These are phyloP conservation scores for Wallacemonas collosoma DNA, from an alignment of 208 protist species.

Conservation along the genomic window DNA sequence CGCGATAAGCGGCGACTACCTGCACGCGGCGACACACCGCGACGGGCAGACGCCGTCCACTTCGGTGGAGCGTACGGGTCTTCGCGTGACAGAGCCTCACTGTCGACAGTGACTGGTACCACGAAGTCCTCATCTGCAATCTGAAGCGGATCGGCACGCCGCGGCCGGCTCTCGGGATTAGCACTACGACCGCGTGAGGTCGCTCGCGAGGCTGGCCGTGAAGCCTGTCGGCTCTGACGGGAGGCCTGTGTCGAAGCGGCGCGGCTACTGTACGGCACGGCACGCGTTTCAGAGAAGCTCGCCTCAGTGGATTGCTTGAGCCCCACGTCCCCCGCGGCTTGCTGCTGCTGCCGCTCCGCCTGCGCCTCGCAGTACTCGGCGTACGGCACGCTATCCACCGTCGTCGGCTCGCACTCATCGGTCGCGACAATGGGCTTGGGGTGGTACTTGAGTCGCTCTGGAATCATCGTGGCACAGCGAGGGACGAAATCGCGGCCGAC, in stretches of 20 bases:
- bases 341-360: constrained; percentile 24
- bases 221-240: background rate
- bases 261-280: background rate
- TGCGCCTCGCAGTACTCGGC: constrained; percentile 12
- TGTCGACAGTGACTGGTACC: constrained; percentile 11
- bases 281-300: background rate
- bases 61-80: constrained; percentile 13
- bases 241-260: background rate
- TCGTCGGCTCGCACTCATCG: constrained; percentile 15
- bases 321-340: constrained; percentile 11
- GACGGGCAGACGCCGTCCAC: constrained; percentile 18
- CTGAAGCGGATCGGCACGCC: constrained; percentile 4
- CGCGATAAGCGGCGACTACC: background rate
- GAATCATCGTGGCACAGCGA: constrained; percentile 48
- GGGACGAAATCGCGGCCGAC: constrained; percentile 22
- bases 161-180: background rate
- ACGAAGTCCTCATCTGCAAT: constrained; percentile 9
- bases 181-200: constrained; percentile 10
- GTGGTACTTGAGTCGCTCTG: constrained; percentile 60
- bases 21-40: constrained; percentile 10
- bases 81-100: constrained; percentile 13
- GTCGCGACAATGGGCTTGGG: constrained; percentile 25
- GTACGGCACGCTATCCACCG: constrained; percentile 12
- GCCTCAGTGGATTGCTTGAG: background rate
- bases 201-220: background rate